Conservation (phyloP, 306 rosid species). For the Malus sylvestris region DNA sequence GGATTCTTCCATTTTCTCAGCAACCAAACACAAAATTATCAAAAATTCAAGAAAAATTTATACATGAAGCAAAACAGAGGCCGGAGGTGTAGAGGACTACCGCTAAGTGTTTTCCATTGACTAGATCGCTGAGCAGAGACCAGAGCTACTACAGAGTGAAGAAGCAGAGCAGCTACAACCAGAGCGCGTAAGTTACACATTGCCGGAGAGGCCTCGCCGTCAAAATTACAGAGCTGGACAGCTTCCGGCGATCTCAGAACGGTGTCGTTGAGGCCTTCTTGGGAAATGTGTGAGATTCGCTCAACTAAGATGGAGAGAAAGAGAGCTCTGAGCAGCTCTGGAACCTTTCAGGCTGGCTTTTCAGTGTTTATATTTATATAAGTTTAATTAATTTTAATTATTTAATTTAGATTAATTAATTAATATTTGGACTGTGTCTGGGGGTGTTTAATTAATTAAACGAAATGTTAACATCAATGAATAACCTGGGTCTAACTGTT, state of each 20-base stretch:
- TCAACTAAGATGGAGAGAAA: constrained; percentile 9
- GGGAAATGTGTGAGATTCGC: constrained; percentile 19
- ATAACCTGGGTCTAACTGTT: background rate
- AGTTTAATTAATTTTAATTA: background rate
- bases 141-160: constrained; percentile 28
- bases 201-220: constrained; percentile 28
- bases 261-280: constrained; percentile 9
- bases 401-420: background rate
- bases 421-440: background rate
- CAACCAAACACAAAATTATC: background rate
- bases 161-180: constrained; percentile 29
- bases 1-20: background rate
- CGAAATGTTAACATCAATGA: background rate
- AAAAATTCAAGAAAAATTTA: background rate
- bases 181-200: constrained; percentile 63
- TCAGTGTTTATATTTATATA: constrained; percentile 9
- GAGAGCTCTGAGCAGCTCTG: constrained; percentile 14
- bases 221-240: constrained; percentile 1
- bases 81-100: constrained; percentile 19
- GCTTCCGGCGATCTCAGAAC: constrained; percentile 1
- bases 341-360: constrained; percentile 27
- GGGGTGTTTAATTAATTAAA: background rate
- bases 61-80: background rate
- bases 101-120: constrained; percentile 60
- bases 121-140: constrained; percentile 79